Evolutionary conservation across 2,329 filamentous ascomycete species (phyloP).

Genomic region (Metarhizium album): DNA sequence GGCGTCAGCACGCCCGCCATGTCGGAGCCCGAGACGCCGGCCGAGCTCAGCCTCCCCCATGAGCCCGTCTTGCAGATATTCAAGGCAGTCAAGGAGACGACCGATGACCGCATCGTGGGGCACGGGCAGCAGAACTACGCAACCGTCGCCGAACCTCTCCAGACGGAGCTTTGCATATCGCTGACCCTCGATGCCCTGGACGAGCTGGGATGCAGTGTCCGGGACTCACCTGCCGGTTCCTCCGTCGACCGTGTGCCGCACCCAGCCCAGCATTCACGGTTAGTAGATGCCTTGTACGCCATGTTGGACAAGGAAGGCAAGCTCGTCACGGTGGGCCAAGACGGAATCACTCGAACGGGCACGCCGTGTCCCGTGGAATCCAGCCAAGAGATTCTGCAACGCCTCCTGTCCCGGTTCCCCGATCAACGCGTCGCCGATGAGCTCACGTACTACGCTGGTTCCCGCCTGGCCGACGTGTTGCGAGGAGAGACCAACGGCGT

Average conservation of each 20-base stretch:
- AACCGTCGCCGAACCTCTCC: not conserved
- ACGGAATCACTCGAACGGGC: conserved; percentile 5
- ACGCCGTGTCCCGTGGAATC: not conserved
- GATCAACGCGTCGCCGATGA: conserved; percentile 5
- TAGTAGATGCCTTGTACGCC: conserved; percentile 2
- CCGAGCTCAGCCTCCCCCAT: not conserved
- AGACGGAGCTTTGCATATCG: not conserved
- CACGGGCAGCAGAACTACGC: not conserved
- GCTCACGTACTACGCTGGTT: conserved; percentile 16
- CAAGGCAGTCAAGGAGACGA: not conserved
- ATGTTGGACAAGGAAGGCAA: conserved; percentile 6
- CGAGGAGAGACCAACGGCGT: conserved; percentile 25
- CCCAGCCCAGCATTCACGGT: not conserved
- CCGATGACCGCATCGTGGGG: not conserved
- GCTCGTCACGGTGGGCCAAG: conserved; percentile 4
- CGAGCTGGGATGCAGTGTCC: not conserved
- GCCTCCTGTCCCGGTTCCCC: conserved; percentile 1
- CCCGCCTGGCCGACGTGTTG: conserved; percentile 18
- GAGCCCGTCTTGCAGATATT: not conserved
- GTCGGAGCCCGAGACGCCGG: not conserved
- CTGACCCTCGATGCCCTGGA: conserved; percentile 2
- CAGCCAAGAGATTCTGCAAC: conserved; percentile 1
- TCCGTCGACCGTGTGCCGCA: not conserved
- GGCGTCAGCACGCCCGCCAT: not conserved
- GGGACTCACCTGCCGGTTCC: not conserved